Percentiles rank a stretch among this genome's conserved stretches.
Conservation (phyloP, 108 stramenopile species). For the Cylindrotheca fusiformis region DNA sequence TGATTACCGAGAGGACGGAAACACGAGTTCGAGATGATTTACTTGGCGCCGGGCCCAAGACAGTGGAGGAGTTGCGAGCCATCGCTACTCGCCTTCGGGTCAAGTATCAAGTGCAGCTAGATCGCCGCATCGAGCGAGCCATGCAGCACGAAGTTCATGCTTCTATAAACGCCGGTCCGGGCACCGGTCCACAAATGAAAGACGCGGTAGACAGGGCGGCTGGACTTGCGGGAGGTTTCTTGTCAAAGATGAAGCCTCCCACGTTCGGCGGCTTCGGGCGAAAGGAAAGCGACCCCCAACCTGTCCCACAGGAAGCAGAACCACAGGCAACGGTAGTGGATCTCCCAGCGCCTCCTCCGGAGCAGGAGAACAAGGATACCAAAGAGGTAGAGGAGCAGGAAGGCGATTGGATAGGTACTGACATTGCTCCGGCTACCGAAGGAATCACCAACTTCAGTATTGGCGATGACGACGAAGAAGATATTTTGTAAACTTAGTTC, state of each 20-base stretch:
- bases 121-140: conserved; percentile 28
- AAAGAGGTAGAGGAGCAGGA: conserved; percentile 4
- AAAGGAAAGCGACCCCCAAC: background rate
- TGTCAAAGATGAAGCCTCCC: conserved; percentile 22
- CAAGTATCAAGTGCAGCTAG: conserved; percentile 55
- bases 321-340: conserved; percentile 1
- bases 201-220: conserved; percentile 33
- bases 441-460: conserved; percentile 43
- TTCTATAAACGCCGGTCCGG: background rate
- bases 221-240: conserved; percentile 10
- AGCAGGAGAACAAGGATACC: background rate
- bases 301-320: background rate
- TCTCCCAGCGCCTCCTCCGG: conserved; percentile 15
- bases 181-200: conserved; percentile 11
- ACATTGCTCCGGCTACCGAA: conserved; percentile 35
- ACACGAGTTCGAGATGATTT: conserved; percentile 76
- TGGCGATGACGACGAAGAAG: conserved; percentile 45
- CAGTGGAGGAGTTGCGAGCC: conserved; percentile 70
- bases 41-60: conserved; percentile 74
- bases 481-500: conserved; percentile 14
- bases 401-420: conserved; percentile 33
- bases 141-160: conserved; percentile 8
- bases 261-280: background rate
- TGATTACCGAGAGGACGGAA: conserved; percentile 76
- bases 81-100: conserved; percentile 54